These are phyloP conservation scores for Marchantia polymorpha DNA, from an alignment of 225 moss, liverwort and hornwort species.

Conservation along the genomic window DNA sequence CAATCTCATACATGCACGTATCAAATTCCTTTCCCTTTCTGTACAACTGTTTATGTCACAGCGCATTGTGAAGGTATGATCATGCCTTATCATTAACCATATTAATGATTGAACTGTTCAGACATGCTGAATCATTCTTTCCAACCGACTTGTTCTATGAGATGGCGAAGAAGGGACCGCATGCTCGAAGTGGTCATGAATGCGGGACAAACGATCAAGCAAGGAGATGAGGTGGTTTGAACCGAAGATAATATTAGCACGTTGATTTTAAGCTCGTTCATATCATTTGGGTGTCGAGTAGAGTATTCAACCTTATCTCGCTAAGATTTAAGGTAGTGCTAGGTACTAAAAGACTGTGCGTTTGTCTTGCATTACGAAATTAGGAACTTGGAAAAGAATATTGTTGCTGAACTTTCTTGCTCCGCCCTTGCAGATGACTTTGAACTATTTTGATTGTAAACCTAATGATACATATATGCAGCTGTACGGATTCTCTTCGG, in stretches of 20 bases:
- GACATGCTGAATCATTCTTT: constrained; percentile 96
- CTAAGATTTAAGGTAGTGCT: background rate
- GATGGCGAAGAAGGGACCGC: constrained; percentile 80
- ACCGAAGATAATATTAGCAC: background rate
- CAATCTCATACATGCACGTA: too few relatives aligned
- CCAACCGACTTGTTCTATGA: constrained; percentile 70
- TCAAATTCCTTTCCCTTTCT: too few relatives aligned
- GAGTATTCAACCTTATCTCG: background rate
- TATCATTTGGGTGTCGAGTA: background rate
- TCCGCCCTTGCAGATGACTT: constrained; percentile 62
- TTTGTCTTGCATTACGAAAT: background rate
- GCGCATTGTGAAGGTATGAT: too few relatives aligned
- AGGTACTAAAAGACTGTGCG: background rate
- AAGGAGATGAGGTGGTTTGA: constrained; percentile 75
- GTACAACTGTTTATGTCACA: too few relatives aligned
- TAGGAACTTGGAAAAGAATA: background rate
- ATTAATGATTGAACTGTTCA: constrained; percentile 23
- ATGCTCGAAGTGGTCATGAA: constrained; percentile 92
- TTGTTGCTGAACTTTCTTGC: background rate
- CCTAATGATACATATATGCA: constrained; percentile 55
- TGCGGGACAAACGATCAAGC: constrained; percentile 65
- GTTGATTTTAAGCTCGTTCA: background rate
- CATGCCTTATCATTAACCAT: background rate
- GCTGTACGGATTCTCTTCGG: constrained; percentile 80
- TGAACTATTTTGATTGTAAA: constrained; percentile 57